Evolutionary conservation across 2,329 filamentous ascomycete genomes (phyloP).

Genomic region (Nectriaceae sp.): DNA sequence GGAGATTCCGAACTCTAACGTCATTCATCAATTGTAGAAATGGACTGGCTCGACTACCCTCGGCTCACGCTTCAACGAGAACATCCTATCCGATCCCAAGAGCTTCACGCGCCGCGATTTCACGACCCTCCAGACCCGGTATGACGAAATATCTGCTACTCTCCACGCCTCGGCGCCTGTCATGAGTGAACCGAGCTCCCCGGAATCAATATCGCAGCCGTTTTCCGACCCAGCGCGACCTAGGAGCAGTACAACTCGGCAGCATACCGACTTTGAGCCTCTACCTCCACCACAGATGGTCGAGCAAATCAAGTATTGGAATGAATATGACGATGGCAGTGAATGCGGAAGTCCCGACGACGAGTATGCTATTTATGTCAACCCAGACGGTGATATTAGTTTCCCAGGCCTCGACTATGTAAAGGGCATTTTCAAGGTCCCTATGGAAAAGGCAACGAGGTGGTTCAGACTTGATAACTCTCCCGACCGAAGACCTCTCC

Average conservation of each 20-base stretch:
- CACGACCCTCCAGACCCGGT: constrained; percentile 49
- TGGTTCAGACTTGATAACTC: constrained; percentile 46
- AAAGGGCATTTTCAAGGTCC: constrained; percentile 50
- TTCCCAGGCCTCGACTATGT: constrained; percentile 68
- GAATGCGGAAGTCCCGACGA: constrained; percentile 58
- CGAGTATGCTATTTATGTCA: constrained; percentile 72
- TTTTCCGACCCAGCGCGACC: background rate
- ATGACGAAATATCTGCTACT: constrained; percentile 50
- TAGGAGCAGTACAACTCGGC: constrained; percentile 30
- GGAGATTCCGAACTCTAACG: background rate
- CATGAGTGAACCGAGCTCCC: constrained; percentile 43
- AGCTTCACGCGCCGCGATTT: constrained; percentile 73
- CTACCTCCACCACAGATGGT: constrained; percentile 32
- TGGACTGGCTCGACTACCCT: constrained; percentile 76
- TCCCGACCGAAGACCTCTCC: constrained; percentile 31
- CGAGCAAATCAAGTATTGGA: constrained; percentile 66
- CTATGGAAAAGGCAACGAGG: constrained; percentile 51
- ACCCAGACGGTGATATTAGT: constrained; percentile 62
- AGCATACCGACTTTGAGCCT: constrained; percentile 31
- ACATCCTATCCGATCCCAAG: constrained; percentile 65
- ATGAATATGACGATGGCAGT: constrained; percentile 83
- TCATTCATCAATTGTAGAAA: constrained; percentile 51
- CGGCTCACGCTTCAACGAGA: constrained; percentile 64
- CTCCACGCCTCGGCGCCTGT: constrained; percentile 49
- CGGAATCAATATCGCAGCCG: constrained; percentile 26